Percentiles rank a stretch among this genome's conserved stretches.
These are phyloP conservation scores for Pichia thaimueangensis DNA, from an alignment of 805 yeast genomes.

Conservation along the genomic window DNA sequence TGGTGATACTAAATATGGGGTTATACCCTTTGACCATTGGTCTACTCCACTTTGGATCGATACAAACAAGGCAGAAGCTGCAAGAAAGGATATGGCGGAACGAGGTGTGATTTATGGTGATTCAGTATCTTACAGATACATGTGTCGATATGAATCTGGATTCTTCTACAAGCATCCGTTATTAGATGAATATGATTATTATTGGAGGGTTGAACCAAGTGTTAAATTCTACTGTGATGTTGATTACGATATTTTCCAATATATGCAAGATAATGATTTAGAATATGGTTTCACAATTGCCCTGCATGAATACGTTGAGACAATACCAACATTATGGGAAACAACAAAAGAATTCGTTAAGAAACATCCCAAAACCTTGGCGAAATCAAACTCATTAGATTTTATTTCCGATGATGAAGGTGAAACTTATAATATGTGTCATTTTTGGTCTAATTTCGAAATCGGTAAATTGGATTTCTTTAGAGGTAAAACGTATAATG, in stretches of 20 bases:
- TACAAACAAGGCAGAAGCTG: constrained; percentile 50
- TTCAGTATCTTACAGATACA: constrained; percentile 67
- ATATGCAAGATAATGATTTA: constrained; percentile 68
- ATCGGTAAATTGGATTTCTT: constrained; percentile 67
- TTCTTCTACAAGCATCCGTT: constrained; percentile 74
- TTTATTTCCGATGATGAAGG: constrained; percentile 67
- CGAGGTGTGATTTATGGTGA: constrained; percentile 54
- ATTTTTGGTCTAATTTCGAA: constrained; percentile 89
- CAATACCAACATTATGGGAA: constrained; percentile 72
- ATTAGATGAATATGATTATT: constrained; percentile 72
- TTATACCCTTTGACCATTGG: constrained; percentile 80
- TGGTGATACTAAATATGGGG: constrained; percentile 72
- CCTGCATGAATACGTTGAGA: constrained; percentile 60
- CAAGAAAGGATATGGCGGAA: constrained; percentile 44
- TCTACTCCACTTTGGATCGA: constrained; percentile 81
- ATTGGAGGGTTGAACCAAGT: constrained; percentile 93
- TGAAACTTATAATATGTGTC: constrained; percentile 66
- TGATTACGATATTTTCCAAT: constrained; percentile 70
- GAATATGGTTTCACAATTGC: constrained; percentile 73
- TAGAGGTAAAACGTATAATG: constrained; percentile 60
- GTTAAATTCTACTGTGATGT: constrained; percentile 74
- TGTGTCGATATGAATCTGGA: constrained; percentile 89
- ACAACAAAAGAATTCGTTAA: constrained; percentile 57
- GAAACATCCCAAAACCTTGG: constrained; percentile 52
- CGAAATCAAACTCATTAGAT: constrained; percentile 55